phyloP scores from a whole-genome alignment of 306 rosid species.

The Inga leiocalycina region DNA sequence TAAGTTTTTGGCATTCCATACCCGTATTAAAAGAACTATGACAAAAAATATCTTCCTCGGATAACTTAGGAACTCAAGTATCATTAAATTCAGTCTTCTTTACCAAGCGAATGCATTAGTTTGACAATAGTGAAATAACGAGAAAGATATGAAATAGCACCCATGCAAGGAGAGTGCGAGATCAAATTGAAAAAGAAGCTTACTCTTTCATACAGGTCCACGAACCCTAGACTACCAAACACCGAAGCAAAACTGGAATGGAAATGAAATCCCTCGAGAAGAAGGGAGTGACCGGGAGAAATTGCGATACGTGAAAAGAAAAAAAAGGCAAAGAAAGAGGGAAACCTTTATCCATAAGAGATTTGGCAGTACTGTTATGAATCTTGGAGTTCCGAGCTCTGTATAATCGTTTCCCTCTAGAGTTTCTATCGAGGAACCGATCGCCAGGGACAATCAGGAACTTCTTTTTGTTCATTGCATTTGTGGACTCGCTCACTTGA shows the following conservation, averaged over 20 bases:
- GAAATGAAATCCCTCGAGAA: background rate
- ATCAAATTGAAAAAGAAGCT: background rate
- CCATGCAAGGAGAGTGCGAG: background rate
- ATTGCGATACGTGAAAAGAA: background rate
- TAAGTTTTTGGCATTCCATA: background rate
- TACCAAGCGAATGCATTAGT: background rate
- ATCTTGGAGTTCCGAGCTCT: slow-evolving; percentile 28
- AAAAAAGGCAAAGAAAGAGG: background rate
- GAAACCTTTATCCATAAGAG: slow-evolving; percentile 31
- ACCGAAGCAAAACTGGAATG: background rate
- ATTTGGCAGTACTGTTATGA: slow-evolving; percentile 11
- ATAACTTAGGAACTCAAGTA: background rate
- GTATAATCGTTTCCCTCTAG: slow-evolving; percentile 10
- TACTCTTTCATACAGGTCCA: background rate
- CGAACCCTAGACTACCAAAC: background rate
- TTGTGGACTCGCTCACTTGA: background rate
- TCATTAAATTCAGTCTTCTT: background rate
- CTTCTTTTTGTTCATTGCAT: slow-evolving; percentile 47
- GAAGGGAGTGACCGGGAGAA: background rate
- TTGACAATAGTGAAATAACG: background rate
- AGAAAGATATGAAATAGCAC: background rate
- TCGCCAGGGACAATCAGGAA: slow-evolving; percentile 22
- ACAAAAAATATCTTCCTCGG: background rate
- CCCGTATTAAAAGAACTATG: background rate
- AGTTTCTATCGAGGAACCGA: slow-evolving; percentile 8